Conservation (phyloP, 371 early-diverging fungal species). For the Mucor indicus region DNA sequence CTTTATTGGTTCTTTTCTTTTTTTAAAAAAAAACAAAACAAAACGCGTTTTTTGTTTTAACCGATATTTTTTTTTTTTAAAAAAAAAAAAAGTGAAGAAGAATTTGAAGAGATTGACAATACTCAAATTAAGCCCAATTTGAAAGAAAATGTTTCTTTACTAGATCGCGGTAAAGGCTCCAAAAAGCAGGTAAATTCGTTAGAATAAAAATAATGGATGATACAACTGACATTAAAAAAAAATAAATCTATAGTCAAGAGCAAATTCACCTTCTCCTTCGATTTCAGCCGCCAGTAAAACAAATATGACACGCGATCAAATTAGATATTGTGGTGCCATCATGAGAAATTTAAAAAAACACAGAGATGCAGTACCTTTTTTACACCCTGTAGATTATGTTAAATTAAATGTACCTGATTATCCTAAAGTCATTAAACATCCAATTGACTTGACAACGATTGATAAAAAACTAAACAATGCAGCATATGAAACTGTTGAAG, state of each 20-base stretch:
- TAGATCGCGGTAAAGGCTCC: constrained; percentile 19
- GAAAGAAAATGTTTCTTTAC: constrained; percentile 15
- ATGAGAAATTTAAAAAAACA: constrained; percentile 73
- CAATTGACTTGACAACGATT: constrained; percentile 98
- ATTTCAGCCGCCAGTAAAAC: constrained; percentile 19
- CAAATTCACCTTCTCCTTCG: constrained; percentile 26
- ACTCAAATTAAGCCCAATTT: constrained; percentile 6
- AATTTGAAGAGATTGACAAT: constrained; percentile 18
- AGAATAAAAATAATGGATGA: too few relatives aligned
- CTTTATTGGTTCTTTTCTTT: not conserved
- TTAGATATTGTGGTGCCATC: constrained; percentile 76
- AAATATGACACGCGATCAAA: constrained; percentile 75
- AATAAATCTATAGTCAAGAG: constrained; percentile 12
- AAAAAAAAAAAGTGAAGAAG: constrained; percentile 12
- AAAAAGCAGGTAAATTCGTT: constrained; percentile 23
- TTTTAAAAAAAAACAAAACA: constrained; percentile 6
- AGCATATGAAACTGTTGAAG: constrained; percentile 62
- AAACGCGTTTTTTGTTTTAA: constrained; percentile 4
- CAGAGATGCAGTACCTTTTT: constrained; percentile 77
- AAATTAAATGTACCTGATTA: constrained; percentile 94
- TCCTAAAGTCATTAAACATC: constrained; percentile 85
- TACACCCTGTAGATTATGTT: constrained; percentile 93
- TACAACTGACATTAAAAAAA: not conserved
- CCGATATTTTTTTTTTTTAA: not conserved
- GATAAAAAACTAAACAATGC: constrained; percentile 78